A percentile compares a stretch with the other conserved stretches of the same genome.
These are phyloP conservation scores for Coprinellus aureogranulatus DNA, from an alignment of 768 basidiomycete genomes.

Conservation along the genomic window DNA sequence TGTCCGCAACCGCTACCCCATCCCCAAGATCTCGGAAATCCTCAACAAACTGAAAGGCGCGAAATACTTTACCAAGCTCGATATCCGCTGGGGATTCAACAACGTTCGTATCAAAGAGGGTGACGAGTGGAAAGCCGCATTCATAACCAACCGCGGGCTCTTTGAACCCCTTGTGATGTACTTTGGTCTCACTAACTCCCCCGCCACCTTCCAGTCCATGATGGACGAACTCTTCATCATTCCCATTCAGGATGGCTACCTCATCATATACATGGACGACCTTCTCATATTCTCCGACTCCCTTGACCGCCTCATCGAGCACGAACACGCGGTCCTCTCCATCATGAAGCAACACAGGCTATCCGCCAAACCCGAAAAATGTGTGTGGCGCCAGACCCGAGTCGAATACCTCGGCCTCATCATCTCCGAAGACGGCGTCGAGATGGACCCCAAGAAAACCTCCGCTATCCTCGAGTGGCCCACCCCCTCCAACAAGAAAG, in stretches of 20 bases:
- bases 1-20: slow-evolving; percentile 27
- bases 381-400: no score
- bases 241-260: slow-evolving; percentile 20
- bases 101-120: slow-evolving; percentile 40
- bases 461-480: no score
- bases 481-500: no score
- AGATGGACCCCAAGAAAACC: no score
- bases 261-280: slow-evolving; percentile 43
- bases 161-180: slow-evolving; percentile 46
- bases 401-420: no score
- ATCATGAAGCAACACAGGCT: not conserved
- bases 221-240: slow-evolving; percentile 12
- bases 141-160: slow-evolving; percentile 28
- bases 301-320: slow-evolving; percentile 6
- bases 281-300: slow-evolving; percentile 31
- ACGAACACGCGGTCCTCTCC: slow-evolving; percentile 2
- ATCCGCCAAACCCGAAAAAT: no score
- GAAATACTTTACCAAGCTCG: slow-evolving; percentile 7
- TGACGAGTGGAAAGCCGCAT: slow-evolving; percentile 37
- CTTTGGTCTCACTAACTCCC: slow-evolving; percentile 32
- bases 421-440: no score
- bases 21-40: slow-evolving; percentile 28
- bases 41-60: slow-evolving; percentile 16
- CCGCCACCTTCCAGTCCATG: slow-evolving; percentile 33
- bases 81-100: slow-evolving; percentile 20